Percentiles rank a stretch among this genome's conserved stretches.
Evolutionary conservation across 2,329 filamentous ascomycete species (phyloP).

Genomic region (Aspergillus melleus): DNA sequence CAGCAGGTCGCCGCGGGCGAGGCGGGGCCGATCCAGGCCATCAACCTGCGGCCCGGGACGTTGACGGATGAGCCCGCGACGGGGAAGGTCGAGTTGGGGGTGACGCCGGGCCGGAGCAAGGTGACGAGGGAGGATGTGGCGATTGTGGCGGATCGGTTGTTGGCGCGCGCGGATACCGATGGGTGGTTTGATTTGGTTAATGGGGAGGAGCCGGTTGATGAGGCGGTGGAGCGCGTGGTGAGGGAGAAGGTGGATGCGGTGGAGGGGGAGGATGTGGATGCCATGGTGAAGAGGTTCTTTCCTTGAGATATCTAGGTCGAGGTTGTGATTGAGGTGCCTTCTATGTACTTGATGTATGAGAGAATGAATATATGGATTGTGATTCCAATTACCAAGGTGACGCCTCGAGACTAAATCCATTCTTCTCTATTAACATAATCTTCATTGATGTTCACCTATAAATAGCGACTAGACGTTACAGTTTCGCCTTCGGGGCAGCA

Average conservation of each 20-base stretch:
- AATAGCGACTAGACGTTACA: constrained; percentile 26
- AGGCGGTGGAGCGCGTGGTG: constrained; percentile 49
- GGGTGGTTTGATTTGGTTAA: constrained; percentile 58
- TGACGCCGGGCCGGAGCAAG: constrained; percentile 45
- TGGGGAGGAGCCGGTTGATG: constrained; percentile 48
- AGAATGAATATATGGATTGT: not conserved
- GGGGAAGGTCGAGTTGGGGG: constrained; percentile 51
- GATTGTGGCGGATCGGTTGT: constrained; percentile 49
- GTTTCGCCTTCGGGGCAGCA: constrained; percentile 40
- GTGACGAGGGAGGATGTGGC: constrained; percentile 55
- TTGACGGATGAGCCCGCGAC: constrained; percentile 51
- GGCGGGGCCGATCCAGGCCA: constrained; percentile 45
- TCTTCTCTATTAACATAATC: not conserved
- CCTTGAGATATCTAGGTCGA: constrained; percentile 6
- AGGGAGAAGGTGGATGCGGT: constrained; percentile 48
- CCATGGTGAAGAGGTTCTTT: constrained; percentile 41
- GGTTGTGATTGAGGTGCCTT: no score
- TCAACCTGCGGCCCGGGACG: constrained; percentile 52
- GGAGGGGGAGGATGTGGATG: constrained; percentile 53
- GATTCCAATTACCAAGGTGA: no score
- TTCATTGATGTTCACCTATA: not conserved
- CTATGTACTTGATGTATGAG: not conserved
- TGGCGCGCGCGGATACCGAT: constrained; percentile 49
- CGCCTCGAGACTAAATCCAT: not conserved
- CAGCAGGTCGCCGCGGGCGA: constrained; percentile 11